Conservation (phyloP, 345 rosid species). For the Salix viminalis region DNA sequence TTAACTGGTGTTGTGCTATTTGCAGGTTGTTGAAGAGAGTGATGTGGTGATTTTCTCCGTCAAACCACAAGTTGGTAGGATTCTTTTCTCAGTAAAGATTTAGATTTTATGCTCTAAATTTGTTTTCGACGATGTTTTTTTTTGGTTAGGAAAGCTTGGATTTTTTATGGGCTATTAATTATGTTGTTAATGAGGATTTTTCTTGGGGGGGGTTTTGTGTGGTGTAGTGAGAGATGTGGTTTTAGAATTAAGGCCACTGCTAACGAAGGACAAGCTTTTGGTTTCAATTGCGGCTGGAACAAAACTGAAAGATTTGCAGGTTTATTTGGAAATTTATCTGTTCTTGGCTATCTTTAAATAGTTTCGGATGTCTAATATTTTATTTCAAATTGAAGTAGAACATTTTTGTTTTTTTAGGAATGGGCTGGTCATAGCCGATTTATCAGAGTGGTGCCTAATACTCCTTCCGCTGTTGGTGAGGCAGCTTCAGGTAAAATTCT, state of each 20-base stretch:
- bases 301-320: constrained; percentile 79
- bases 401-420: constrained; percentile 36
- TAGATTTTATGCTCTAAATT: background rate
- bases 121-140: background rate
- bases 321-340: constrained; percentile 7
- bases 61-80: constrained; percentile 82
- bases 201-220: too few species aligned
- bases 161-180: too few species aligned
- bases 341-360: background rate
- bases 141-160: background rate
- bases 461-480: constrained; percentile 84
- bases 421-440: constrained; percentile 83
- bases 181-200: background rate
- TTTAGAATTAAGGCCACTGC: constrained; percentile 49
- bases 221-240: constrained; percentile 61
- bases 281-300: constrained; percentile 91
- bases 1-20: constrained; percentile 1
- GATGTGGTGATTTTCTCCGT: constrained; percentile 86
- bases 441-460: constrained; percentile 88
- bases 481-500: constrained; percentile 62
- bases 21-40: constrained; percentile 70
- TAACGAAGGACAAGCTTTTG: constrained; percentile 66
- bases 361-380: background rate
- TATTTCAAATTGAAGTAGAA: background rate
- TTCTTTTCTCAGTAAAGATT: background rate